A percentile compares a stretch with the other conserved stretches of the same genome.
These are phyloP conservation scores for Lyophyllum semitale DNA, from an alignment of 768 basidiomycete genomes.

Conservation along the genomic window DNA sequence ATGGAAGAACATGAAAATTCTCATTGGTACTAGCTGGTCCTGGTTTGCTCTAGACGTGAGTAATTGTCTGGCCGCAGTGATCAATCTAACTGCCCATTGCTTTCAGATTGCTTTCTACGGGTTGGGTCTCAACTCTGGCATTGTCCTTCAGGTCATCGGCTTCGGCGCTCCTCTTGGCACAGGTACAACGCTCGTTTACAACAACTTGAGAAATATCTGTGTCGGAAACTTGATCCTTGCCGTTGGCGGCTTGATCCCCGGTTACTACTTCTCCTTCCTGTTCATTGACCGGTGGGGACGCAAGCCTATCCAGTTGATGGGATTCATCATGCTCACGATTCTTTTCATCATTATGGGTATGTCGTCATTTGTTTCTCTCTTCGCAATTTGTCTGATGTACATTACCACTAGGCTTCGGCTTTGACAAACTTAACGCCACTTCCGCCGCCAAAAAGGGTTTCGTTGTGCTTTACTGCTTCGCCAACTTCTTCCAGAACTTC, in stretches of 20 bases:
- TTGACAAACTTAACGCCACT: constrained; percentile 54
- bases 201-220: constrained; percentile 62
- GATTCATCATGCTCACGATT: constrained; percentile 66
- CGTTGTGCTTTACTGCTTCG: constrained; percentile 83
- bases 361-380: constrained; percentile 14
- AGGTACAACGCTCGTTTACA: constrained; percentile 46
- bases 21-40: constrained; percentile 76
- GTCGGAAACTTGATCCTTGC: constrained; percentile 79
- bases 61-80: constrained; percentile 8
- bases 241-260: constrained; percentile 79
- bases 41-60: constrained; percentile 89
- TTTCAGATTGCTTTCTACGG: constrained; percentile 84
- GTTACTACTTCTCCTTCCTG: constrained; percentile 68
- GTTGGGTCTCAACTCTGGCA: constrained; percentile 79
- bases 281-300: constrained; percentile 81
- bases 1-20: constrained; percentile 78
- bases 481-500: constrained; percentile 91
- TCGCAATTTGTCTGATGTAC: not conserved
- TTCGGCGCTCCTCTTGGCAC: constrained; percentile 52
- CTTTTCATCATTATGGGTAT: constrained; percentile 72
- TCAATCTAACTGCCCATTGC: not conserved
- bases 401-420: constrained; percentile 61
- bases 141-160: constrained; percentile 74
- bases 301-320: constrained; percentile 81
- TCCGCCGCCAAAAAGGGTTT: constrained; percentile 53